A percentile compares a stretch with the other conserved stretches of the same genome.
These are phyloP conservation scores for Elaeis oleifera DNA, from an alignment of 202 grass and related monocot species.

Conservation along the genomic window DNA sequence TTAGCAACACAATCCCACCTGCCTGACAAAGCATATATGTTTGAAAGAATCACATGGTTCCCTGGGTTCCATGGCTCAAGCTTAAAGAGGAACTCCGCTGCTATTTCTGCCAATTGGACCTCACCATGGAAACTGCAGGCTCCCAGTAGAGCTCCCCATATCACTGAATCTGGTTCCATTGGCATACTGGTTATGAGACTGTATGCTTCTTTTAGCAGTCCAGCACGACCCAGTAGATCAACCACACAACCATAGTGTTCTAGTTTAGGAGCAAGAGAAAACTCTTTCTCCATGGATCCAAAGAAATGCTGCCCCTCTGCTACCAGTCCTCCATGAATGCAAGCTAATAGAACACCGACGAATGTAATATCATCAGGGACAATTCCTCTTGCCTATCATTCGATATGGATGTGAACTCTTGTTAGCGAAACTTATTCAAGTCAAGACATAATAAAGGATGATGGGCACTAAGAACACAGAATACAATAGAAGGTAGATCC, in stretches of 20 bases:
- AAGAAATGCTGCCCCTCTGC: slow-evolving; percentile 15
- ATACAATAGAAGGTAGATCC: too few relatives aligned
- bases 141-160: slow-evolving; percentile 25
- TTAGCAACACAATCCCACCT: slow-evolving; percentile 37
- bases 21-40: slow-evolving; percentile 21
- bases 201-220: slow-evolving; percentile 20
- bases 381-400: slow-evolving; percentile 7
- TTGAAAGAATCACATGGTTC: slow-evolving; percentile 25
- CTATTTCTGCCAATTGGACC: slow-evolving; percentile 18
- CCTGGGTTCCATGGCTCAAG: slow-evolving; percentile 25
- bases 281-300: slow-evolving; percentile 16
- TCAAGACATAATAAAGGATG: too few relatives aligned
- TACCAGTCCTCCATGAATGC: slow-evolving; percentile 24
- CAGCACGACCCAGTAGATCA: slow-evolving; percentile 22
- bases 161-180: slow-evolving; percentile 30
- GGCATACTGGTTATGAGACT: slow-evolving; percentile 27
- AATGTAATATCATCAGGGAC: slow-evolving; percentile 22
- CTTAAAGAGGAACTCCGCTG: slow-evolving; percentile 16
- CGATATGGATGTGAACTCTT: too few relatives aligned
- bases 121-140: slow-evolving; percentile 31
- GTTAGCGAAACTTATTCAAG: too few relatives aligned
- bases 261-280: slow-evolving; percentile 15
- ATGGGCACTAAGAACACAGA: too few relatives aligned
- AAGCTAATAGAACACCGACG: slow-evolving; percentile 24
- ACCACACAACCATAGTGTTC: slow-evolving; percentile 29